These are phyloP conservation scores for Kwoniella sp. DNA, from an alignment of 768 basidiomycete genomes.

Conservation along the genomic window DNA sequence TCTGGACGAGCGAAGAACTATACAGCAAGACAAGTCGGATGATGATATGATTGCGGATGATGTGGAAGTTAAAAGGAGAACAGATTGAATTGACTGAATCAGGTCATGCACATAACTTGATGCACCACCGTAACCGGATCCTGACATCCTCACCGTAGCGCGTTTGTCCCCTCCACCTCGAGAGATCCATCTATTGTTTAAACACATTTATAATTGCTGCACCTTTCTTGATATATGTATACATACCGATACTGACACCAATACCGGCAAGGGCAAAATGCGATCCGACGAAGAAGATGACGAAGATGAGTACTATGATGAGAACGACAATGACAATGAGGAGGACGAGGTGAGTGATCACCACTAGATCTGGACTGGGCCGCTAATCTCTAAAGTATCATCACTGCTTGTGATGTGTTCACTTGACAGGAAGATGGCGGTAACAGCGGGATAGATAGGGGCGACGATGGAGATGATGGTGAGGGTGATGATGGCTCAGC, in stretches of 20 bases:
- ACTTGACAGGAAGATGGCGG: conserved; percentile 59
- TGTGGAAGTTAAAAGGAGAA: background rate
- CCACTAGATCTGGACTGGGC: too few relatives aligned
- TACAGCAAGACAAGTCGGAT: background rate
- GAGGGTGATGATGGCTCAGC: conserved; percentile 57
- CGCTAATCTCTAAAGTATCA: too few relatives aligned
- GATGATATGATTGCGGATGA: background rate
- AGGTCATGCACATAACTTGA: too few relatives aligned
- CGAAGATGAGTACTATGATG: conserved; percentile 61
- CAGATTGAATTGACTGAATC: background rate
- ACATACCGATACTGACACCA: background rate
- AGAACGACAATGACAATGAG: conserved; percentile 58
- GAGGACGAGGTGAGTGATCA: conserved; percentile 67
- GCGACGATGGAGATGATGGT: conserved; percentile 60
- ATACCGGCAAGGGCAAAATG: conserved; percentile 15
- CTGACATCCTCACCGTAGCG: background rate
- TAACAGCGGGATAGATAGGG: conserved; percentile 65
- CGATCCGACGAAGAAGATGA: conserved; percentile 62
- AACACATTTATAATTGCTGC: background rate
- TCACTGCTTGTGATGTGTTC: conserved; percentile 3
- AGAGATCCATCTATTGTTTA: conserved; percentile 5
- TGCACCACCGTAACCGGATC: background rate
- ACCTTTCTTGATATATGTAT: conserved; percentile 12
- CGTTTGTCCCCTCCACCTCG: conserved; percentile 8
- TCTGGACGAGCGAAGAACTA: background rate